Evolutionary conservation across 139 green algal species (phyloP).

Genomic region (Chlorella sp.): DNA sequence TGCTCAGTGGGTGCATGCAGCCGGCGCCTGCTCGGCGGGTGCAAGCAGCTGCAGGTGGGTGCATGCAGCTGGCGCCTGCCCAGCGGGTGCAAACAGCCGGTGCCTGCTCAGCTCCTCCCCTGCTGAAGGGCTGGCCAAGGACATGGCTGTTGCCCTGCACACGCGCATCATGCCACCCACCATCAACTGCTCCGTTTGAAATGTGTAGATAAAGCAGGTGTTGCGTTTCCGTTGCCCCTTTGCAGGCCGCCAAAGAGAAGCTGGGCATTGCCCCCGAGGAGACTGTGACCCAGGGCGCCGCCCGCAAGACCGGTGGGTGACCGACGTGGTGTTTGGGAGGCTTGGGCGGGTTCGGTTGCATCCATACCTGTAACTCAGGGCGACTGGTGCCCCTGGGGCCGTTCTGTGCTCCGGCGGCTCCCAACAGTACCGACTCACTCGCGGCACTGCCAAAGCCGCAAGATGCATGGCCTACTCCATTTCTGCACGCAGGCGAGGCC

Average conservation of each 20-base stretch:
- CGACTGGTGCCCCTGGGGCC: too few relatives aligned
- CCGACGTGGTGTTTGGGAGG: too few relatives aligned
- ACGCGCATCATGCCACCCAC: not conserved
- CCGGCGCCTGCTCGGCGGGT: too few relatives aligned
- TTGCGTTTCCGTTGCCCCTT: not conserved
- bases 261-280: conserved; percentile 19
- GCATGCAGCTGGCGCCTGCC: too few relatives aligned
- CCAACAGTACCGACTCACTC: too few relatives aligned
- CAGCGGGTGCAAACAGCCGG: not conserved
- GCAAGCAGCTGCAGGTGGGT: not conserved
- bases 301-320: conserved; percentile 13
- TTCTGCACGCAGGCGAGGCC: conserved; percentile 1
- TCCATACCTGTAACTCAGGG: too few relatives aligned
- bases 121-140: not conserved
- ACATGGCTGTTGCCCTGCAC: not conserved
- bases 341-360: not conserved
- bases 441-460: too few relatives aligned
- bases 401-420: too few relatives aligned
- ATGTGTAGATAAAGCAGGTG: too few relatives aligned
- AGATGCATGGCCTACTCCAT: too few relatives aligned
- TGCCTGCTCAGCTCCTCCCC: too few relatives aligned
- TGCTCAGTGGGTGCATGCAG: not conserved
- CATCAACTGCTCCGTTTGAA: too few relatives aligned
- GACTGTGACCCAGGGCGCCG: not conserved
- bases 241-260: conserved; percentile 28